These are phyloP conservation scores for Phytopythium mirpurense DNA, from an alignment of 352 stramenopile genomes.

Conservation along the genomic window DNA sequence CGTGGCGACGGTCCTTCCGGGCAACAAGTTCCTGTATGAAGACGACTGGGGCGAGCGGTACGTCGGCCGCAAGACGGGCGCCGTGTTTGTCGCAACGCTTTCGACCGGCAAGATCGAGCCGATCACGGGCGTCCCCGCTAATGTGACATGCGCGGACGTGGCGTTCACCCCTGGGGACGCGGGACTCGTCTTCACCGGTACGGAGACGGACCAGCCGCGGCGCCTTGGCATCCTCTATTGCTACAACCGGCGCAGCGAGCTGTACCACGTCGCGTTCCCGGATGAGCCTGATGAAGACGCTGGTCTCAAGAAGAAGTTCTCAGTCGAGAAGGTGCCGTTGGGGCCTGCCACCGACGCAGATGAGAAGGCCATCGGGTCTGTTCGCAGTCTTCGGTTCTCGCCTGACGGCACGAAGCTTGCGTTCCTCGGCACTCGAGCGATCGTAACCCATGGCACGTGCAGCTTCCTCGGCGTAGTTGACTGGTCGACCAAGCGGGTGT, in stretches of 20 bases:
- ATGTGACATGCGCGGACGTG: constrained; percentile 65
- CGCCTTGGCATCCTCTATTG: constrained; percentile 83
- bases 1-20: constrained; percentile 13
- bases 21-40: constrained; percentile 62
- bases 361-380: constrained; percentile 39
- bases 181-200: constrained; percentile 60
- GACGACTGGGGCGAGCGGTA: constrained; percentile 87
- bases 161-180: constrained; percentile 52
- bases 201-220: constrained; percentile 45
- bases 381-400: constrained; percentile 60
- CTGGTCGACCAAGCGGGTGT: constrained; percentile 54
- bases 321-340: constrained; percentile 37
- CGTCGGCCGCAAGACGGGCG: constrained; percentile 61
- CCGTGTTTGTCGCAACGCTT: constrained; percentile 64
- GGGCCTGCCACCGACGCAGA: constrained; percentile 16
- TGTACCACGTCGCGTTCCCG: constrained; percentile 50
- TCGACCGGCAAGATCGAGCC: constrained; percentile 55
- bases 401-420: constrained; percentile 56
- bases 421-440: constrained; percentile 65
- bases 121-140: constrained; percentile 45
- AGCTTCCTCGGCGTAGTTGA: constrained; percentile 59
- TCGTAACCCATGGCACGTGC: constrained; percentile 71
- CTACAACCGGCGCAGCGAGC: constrained; percentile 68
- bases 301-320: constrained; percentile 12
- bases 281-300: constrained; percentile 10